Conservation (phyloP, 257 asterid genomes). For the Plectranthus barbatus region DNA sequence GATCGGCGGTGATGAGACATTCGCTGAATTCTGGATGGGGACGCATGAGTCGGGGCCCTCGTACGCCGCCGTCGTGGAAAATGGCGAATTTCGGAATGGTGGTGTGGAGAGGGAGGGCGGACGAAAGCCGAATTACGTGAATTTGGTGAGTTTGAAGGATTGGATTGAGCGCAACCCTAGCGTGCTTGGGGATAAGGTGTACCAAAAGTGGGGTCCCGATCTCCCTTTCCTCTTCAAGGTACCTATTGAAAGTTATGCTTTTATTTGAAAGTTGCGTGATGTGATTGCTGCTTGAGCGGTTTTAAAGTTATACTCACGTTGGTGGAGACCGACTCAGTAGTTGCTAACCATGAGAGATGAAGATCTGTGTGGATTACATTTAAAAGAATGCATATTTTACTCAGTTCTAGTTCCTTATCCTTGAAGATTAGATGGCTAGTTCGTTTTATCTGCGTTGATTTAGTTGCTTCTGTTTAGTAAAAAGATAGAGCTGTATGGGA, state of each 20-base stretch:
- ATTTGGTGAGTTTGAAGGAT: constrained; percentile 52
- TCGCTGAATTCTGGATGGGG: constrained; percentile 94
- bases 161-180: constrained; percentile 67
- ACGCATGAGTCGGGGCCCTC: constrained; percentile 86
- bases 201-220: constrained; percentile 59
- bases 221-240: constrained; percentile 96
- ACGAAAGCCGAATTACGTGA: neutral
- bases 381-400: neutral
- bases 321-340: neutral
- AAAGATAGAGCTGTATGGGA: neutral
- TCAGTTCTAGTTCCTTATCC: neutral
- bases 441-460: neutral
- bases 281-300: neutral
- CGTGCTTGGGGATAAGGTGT: constrained; percentile 71
- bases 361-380: neutral
- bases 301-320: neutral
- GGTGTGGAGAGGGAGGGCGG: constrained; percentile 9
- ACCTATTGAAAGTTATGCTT: neutral
- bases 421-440: neutral
- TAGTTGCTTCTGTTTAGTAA: neutral
- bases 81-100: constrained; percentile 13
- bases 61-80: constrained; percentile 20
- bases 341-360: neutral
- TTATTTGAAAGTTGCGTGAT: neutral
- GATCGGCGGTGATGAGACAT: constrained; percentile 36